A percentile compares a stretch with the other conserved stretches of the same genome.
phyloP scores from a whole-genome alignment of 192 early-diverging fungal genomes.

The Coemansia asiatica region DNA sequence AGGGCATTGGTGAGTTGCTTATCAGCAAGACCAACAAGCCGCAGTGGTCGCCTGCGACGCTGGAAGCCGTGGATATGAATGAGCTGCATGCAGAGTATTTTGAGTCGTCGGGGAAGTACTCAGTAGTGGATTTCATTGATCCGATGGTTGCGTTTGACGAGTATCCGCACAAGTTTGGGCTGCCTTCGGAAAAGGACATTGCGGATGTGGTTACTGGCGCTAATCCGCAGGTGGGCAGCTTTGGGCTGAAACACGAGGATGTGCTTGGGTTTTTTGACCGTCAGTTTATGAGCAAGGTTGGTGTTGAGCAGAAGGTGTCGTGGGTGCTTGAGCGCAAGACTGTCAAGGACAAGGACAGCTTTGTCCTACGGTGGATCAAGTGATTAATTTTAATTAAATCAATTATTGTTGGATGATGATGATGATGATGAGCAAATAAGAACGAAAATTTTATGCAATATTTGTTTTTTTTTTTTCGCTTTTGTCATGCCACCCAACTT shows the following conservation, averaged over 20 bases:
- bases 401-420: no score
- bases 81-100: constrained; percentile 63
- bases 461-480: constrained; percentile 6
- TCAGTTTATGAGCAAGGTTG: constrained; percentile 64
- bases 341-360: constrained; percentile 1
- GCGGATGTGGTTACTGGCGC: constrained; percentile 63
- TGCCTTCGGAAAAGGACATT: constrained; percentile 71
- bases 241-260: constrained; percentile 58
- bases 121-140: constrained; percentile 41
- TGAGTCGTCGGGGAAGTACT: constrained; percentile 20
- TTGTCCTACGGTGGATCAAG: constrained; percentile 24
- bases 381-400: not conserved
- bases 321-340: constrained; percentile 62
- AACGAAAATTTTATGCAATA: no score
- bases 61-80: constrained; percentile 56
- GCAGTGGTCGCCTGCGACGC: constrained; percentile 69
- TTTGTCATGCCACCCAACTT: no score
- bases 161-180: constrained; percentile 65
- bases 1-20: constrained; percentile 82
- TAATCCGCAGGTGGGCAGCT: constrained; percentile 61
- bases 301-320: constrained; percentile 65
- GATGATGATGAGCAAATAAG: no score
- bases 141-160: constrained; percentile 44
- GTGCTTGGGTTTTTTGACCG: constrained; percentile 63
- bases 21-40: constrained; percentile 66